Base-by-base conservation (phyloP, 2,329 filamentous ascomycete species). In the Endoconidiophora polonica region DNA sequence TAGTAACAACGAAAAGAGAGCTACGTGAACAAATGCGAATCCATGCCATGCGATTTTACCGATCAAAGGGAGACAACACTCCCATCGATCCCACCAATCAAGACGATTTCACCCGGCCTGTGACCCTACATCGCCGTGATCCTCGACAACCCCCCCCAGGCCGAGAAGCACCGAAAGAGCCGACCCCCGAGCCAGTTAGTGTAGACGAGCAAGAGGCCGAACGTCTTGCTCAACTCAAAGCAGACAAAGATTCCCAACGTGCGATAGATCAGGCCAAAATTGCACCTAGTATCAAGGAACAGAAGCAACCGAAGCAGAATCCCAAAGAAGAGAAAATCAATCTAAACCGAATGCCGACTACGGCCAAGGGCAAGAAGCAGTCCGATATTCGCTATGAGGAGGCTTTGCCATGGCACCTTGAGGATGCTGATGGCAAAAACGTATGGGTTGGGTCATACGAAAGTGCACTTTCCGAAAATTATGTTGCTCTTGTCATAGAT, bases 371-470 rank as follows among this genome's bases (percentile, higher is more conserved):
- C 68, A 91, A 74, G 72, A 93, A 73, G 68, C 73, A 79, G 52
- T 71, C 72, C 0, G 76, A 77, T 51, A 78, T 77, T 66, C 82
- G 88, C 55, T 98, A 96, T 57, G 91, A 96, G 62, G 91, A 98
- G 63, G 86, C 90, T 3, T 70, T 95, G 46, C 91, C 91, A 4
- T 98, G 91, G 91, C 88, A 95, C 62, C 66, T 98, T 36, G 91
- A 98, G 62, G 91, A 98, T 62, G 93, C 88, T 39, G 90, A 98
- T 59, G 86, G 87, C 56, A 94, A 90, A 63, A 90, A 94, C 58
- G 83, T 85, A 2, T 96, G 88, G 86, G 81, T 91, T 33, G 91
- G 88, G 42, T 83, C 81, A 51, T 95, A 96, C 58, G 84, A 96
- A 58, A 83, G 83, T 23, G 85, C 87, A 16, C 73, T 96, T 37